Conservation (phyloP, 2,329 filamentous ascomycete species). For the Diaporthe eres region DNA sequence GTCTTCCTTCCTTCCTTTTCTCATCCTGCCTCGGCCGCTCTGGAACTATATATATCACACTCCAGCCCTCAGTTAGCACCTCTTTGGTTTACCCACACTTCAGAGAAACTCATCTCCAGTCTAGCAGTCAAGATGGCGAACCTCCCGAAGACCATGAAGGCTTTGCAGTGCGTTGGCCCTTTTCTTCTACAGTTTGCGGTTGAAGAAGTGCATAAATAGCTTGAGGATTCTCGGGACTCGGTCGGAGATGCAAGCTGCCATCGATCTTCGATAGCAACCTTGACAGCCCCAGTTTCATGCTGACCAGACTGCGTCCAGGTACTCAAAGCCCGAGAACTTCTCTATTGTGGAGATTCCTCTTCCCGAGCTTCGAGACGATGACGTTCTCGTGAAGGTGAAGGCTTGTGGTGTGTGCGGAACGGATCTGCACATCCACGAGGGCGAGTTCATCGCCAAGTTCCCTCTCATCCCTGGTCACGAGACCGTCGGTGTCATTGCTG, state of each 20-base stretch:
- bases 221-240: not conserved
- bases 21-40: not conserved
- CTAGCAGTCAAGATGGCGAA: slow-evolving; percentile 49
- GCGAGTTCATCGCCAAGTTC: slow-evolving; percentile 76
- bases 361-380: slow-evolving; percentile 70
- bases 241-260: not conserved
- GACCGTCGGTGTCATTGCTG: slow-evolving; percentile 75
- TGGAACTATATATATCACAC: not conserved
- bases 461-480: slow-evolving; percentile 78
- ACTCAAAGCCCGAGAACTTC: slow-evolving; percentile 61
- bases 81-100: not conserved
- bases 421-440: slow-evolving; percentile 74
- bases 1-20: not conserved
- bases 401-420: slow-evolving; percentile 74
- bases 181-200: not conserved
- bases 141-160: slow-evolving; percentile 54
- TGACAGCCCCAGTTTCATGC: not conserved
- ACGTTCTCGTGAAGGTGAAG: slow-evolving; percentile 77
- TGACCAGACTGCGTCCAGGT: slow-evolving; percentile 35
- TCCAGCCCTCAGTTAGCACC: not conserved
- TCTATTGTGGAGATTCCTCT: slow-evolving; percentile 74
- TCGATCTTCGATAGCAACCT: not conserved
- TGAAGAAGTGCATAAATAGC: not conserved
- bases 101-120: not conserved
- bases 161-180: slow-evolving; percentile 42